These are phyloP conservation scores for Leishmania mexicana DNA, from an alignment of 208 protist genomes.

Conservation along the genomic window DNA sequence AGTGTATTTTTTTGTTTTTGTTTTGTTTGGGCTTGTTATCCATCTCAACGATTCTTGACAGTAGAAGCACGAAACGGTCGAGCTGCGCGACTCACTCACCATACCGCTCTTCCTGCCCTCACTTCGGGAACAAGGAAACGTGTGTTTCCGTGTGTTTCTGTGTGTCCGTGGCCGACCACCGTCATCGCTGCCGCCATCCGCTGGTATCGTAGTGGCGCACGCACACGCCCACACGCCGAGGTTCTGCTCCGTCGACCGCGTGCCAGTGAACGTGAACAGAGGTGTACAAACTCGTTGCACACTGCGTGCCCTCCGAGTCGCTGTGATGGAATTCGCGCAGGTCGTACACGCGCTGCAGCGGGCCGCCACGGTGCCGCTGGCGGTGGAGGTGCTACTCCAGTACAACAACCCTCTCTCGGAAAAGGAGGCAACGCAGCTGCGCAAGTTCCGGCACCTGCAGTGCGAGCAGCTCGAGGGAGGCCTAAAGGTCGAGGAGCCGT, in stretches of 20 bases:
- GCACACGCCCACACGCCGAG: not conserved
- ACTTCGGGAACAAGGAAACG: not conserved
- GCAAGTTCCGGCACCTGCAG: constrained; percentile 43
- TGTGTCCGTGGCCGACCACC: not conserved
- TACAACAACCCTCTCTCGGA: constrained; percentile 81
- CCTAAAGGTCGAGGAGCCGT: constrained; percentile 46
- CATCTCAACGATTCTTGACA: not conserved
- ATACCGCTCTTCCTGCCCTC: not conserved
- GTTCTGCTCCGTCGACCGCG: not conserved
- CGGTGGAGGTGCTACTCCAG: constrained; percentile 59
- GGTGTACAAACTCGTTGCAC: not conserved
- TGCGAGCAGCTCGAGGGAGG: constrained; percentile 67
- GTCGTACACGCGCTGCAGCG: constrained; percentile 59
- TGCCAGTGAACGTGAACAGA: not conserved
- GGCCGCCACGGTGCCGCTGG: constrained; percentile 31
- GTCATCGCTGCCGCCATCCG: not conserved
- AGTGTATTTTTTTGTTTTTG: too few species aligned
- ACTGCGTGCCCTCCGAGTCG: not conserved
- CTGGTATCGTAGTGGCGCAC: not conserved
- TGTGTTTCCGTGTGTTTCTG: not conserved
- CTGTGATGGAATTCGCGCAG: constrained; percentile 64
- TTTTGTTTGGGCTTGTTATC: not conserved
- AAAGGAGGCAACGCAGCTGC: constrained; percentile 62
- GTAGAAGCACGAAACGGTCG: not conserved
- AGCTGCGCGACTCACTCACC: too few species aligned